Evolutionary conservation across 768 basidiomycete species (phyloP).

Genomic region (Kwoniella botswanensis): DNA sequence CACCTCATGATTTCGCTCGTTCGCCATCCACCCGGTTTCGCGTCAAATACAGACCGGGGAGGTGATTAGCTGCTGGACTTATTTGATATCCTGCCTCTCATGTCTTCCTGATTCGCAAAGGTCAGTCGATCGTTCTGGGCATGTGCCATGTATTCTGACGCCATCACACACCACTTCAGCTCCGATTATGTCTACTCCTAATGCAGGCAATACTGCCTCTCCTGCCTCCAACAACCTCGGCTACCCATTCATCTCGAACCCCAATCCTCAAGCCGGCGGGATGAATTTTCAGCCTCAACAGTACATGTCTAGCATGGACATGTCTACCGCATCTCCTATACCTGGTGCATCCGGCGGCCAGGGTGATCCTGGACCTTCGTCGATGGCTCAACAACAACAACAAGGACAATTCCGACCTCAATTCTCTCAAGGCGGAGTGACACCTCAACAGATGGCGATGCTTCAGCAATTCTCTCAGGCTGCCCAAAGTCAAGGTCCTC

Average conservation of each 20-base stretch:
- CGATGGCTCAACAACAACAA: conserved; percentile 35
- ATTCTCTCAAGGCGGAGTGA: conserved; percentile 29
- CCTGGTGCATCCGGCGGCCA: conserved; percentile 31
- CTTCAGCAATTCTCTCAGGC: conserved; percentile 40
- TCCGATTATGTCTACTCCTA: conserved; percentile 18
- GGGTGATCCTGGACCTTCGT: conserved; percentile 37
- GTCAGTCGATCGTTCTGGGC: neutral
- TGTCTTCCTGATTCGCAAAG: neutral
- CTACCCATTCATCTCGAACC: conserved; percentile 14
- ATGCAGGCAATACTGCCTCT: conserved; percentile 18
- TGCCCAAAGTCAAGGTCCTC: conserved; percentile 23
- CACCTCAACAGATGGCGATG: conserved; percentile 36
- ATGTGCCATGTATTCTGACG: neutral
- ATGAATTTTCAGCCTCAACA: conserved; percentile 34
- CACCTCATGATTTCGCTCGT: neutral
- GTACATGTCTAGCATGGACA: conserved; percentile 23
- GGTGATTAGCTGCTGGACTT: neutral
- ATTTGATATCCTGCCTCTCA: neutral
- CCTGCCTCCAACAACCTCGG: conserved; percentile 13
- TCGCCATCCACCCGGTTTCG: neutral
- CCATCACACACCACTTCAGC: neutral
- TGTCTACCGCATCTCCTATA: conserved; percentile 32
- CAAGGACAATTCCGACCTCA: conserved; percentile 25
- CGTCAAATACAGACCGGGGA: neutral
- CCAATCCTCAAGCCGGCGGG: conserved; percentile 4